Conservation (phyloP, 306 rosid genomes). For the Astragalus membranaceus region DNA sequence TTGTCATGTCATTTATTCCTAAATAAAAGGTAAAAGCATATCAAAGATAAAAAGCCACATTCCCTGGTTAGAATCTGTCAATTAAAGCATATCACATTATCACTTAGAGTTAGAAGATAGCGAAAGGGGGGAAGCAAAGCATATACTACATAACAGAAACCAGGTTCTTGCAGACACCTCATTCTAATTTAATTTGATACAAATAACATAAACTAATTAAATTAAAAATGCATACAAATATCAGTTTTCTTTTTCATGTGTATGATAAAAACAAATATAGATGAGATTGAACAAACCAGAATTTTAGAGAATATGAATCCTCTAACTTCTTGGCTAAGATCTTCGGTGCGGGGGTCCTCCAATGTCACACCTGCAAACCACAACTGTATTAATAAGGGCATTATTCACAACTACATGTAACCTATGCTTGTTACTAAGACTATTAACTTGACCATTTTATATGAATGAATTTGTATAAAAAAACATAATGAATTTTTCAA, state of each 20-base stretch:
- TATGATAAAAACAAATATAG: constrained; percentile 11
- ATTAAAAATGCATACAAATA: not conserved
- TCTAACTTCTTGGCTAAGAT: constrained; percentile 98
- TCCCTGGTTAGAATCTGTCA: not conserved
- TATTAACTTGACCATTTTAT: not conserved
- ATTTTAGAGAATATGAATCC: constrained; percentile 94
- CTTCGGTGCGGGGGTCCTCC: constrained; percentile 96
- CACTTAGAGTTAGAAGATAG: not conserved
- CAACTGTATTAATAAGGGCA: constrained; percentile 9
- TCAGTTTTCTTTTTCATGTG: not conserved
- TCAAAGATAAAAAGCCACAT: not conserved
- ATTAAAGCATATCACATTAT: not conserved
- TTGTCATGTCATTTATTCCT: not conserved
- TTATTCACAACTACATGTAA: constrained; percentile 8
- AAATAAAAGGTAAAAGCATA: not conserved
- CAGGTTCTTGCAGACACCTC: not conserved
- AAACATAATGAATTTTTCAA: not conserved
- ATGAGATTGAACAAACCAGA: constrained; percentile 58
- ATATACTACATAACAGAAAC: not conserved
- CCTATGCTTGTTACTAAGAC: not conserved
- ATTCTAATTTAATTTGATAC: constrained; percentile 2
- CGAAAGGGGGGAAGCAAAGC: not conserved
- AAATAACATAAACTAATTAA: not conserved
- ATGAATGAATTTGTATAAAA: not conserved
- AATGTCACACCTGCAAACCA: constrained; percentile 68